phyloP scores from a whole-genome alignment of 2,329 filamentous ascomycete species.

The Fusarium sp. region DNA sequence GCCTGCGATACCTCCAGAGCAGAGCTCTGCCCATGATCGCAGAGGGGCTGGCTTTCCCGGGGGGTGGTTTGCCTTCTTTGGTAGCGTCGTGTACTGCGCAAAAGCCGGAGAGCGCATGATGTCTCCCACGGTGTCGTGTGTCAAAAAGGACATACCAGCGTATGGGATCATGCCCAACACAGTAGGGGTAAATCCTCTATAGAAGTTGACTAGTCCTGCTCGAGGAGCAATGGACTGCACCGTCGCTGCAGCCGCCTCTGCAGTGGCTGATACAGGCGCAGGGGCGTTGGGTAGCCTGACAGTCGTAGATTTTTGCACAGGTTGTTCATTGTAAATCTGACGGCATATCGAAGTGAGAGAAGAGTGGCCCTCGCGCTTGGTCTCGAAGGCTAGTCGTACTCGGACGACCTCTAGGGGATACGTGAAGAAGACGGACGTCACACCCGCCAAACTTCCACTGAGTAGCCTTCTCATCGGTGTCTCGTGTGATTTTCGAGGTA shows the following conservation, averaged over 20 bases:
- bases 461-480: conserved; percentile 81
- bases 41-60: conserved; percentile 76
- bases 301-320: conserved; percentile 51
- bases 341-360: conserved; percentile 82
- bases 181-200: conserved; percentile 91
- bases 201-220: conserved; percentile 88
- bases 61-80: conserved; percentile 66
- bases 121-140: conserved; percentile 91
- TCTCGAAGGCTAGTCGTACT: conserved; percentile 95
- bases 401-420: conserved; percentile 95
- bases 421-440: conserved; percentile 94
- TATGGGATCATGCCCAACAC: conserved; percentile 96
- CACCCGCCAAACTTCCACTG: conserved; percentile 81
- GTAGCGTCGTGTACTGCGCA: conserved; percentile 80
- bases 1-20: conserved; percentile 86
- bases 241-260: conserved; percentile 56
- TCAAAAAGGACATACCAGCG: conserved; percentile 94
- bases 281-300: conserved; percentile 46
- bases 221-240: conserved; percentile 65
- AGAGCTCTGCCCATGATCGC: conserved; percentile 87
- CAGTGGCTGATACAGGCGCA: conserved; percentile 49
- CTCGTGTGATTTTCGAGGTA: conserved; percentile 78
- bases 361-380: conserved; percentile 77
- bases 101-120: conserved; percentile 77
- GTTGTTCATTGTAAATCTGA: conserved; percentile 86